Percentiles rank a stretch among this genome's conserved stretches.
Evolutionary conservation across 805 yeast genomes (phyloP).

Genomic region (Lipomyces sp.): DNA sequence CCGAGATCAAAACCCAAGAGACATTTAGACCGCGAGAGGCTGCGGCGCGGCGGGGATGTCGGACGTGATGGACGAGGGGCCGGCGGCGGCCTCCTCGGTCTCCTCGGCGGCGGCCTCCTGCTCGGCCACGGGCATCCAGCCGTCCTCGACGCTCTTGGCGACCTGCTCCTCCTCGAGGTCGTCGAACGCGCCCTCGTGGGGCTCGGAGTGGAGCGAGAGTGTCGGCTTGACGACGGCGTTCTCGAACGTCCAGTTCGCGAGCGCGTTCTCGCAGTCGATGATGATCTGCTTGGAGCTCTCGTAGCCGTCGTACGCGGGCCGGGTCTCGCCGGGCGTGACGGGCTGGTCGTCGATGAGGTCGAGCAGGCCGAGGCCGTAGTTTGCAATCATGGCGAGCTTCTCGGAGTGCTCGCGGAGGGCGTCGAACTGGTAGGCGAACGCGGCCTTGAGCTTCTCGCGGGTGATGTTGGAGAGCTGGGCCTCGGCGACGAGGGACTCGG

Average conservation of each 20-base stretch:
- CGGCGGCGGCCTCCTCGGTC: slow-evolving; percentile 2
- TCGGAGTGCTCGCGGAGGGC: slow-evolving; percentile 92
- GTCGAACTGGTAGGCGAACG: slow-evolving; percentile 95
- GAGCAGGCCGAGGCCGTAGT: slow-evolving; percentile 95
- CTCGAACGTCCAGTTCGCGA: slow-evolving; percentile 95
- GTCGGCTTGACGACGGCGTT: slow-evolving; percentile 93
- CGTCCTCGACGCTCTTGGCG: slow-evolving; percentile 6
- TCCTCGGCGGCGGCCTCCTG: slow-evolving; percentile 2
- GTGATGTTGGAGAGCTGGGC: slow-evolving; percentile 98
- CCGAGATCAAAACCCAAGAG: neutral
- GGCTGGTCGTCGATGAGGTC: slow-evolving; percentile 96
- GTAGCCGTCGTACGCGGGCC: slow-evolving; percentile 97
- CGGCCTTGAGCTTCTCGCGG: slow-evolving; percentile 95
- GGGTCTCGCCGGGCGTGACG: slow-evolving; percentile 98
- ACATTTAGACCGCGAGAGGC: neutral
- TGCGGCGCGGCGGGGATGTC: neutral
- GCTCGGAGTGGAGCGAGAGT: slow-evolving; percentile 38
- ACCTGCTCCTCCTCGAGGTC: no score
- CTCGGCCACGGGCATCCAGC: neutral
- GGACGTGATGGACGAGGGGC: neutral
- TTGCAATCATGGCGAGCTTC: slow-evolving; percentile 95
- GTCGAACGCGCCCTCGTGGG: slow-evolving; percentile 16
- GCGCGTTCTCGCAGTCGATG: slow-evolving; percentile 92
- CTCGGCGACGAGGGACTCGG: slow-evolving; percentile 97
- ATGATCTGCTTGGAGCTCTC: slow-evolving; percentile 98